These are phyloP conservation scores for Solanum ahanhuiri DNA, from an alignment of 257 asterid genomes.

Conservation along the genomic window DNA sequence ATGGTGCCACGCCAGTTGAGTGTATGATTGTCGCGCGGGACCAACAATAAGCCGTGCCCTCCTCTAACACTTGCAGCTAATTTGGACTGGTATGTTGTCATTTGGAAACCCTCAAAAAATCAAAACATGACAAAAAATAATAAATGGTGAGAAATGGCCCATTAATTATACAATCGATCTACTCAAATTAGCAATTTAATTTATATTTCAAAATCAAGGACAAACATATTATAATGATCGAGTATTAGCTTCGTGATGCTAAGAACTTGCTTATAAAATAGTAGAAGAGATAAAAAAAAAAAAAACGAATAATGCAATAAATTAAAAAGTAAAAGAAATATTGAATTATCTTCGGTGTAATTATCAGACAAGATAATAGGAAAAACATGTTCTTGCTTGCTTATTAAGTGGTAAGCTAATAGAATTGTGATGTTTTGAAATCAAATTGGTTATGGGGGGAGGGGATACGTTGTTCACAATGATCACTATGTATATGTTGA, in stretches of 20 bases:
- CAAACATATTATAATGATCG: too few species aligned
- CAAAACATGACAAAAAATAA: not conserved
- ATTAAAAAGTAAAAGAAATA: too few species aligned
- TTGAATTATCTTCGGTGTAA: too few species aligned
- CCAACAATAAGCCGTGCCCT: not conserved
- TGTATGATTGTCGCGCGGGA: not conserved
- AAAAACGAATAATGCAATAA: too few species aligned
- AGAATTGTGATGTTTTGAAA: not conserved
- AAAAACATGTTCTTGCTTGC: not conserved
- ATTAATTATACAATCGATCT: not conserved
- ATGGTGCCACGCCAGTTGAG: not conserved
- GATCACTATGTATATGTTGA: not conserved
- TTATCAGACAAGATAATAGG: too few species aligned
- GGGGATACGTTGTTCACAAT: not conserved
- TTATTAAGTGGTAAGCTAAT: not conserved
- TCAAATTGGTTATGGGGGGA: too few species aligned
- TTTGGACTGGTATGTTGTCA: not conserved
- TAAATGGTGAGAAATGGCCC: not conserved
- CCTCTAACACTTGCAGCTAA: not conserved
- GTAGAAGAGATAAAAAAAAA: too few species aligned
- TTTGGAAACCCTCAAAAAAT: not conserved
- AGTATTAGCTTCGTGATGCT: not conserved
- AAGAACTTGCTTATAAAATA: not conserved
- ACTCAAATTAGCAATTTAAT: not conserved
- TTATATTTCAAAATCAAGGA: too few species aligned